phyloP scores from a whole-genome alignment of 1,284 basidiomycete species.

The Trametes hirsuta region DNA sequence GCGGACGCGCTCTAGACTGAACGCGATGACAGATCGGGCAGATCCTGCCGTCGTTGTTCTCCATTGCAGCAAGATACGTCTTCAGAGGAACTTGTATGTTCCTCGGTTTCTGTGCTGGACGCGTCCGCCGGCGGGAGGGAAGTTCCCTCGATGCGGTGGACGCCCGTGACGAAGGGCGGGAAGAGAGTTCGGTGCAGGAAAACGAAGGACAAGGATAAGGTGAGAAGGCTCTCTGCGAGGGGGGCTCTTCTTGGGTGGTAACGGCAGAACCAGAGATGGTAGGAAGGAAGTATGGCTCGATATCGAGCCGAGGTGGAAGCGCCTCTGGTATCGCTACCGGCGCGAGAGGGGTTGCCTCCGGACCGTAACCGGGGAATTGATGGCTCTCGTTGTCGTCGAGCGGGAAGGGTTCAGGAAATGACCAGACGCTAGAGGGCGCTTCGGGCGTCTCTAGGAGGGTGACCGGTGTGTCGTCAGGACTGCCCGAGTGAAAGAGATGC shows the following conservation, averaged over 20 bases:
- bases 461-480: too few relatives aligned
- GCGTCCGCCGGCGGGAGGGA: background rate
- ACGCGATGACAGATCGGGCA: slow-evolving; percentile 20
- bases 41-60: background rate
- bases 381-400: too few relatives aligned
- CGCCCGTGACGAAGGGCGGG: background rate
- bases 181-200: background rate
- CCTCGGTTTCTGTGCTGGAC: background rate
- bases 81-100: background rate
- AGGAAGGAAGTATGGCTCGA: too few relatives aligned
- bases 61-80: background rate
- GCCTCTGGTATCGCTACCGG: too few relatives aligned
- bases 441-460: too few relatives aligned
- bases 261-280: background rate
- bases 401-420: too few relatives aligned
- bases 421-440: too few relatives aligned
- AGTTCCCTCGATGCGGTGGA: background rate
- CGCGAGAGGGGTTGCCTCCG: too few relatives aligned
- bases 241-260: background rate
- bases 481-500: too few relatives aligned
- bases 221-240: background rate
- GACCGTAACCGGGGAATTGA: too few relatives aligned
- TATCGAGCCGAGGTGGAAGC: too few relatives aligned
- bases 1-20: slow-evolving; percentile 46
- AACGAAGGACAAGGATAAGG: background rate